Evolutionary conservation across 495 filamentous ascomycete species (phyloP), one percentile per base, ranked within the genome.

Genomic region (Stereocaulon alpinum): DNA sequence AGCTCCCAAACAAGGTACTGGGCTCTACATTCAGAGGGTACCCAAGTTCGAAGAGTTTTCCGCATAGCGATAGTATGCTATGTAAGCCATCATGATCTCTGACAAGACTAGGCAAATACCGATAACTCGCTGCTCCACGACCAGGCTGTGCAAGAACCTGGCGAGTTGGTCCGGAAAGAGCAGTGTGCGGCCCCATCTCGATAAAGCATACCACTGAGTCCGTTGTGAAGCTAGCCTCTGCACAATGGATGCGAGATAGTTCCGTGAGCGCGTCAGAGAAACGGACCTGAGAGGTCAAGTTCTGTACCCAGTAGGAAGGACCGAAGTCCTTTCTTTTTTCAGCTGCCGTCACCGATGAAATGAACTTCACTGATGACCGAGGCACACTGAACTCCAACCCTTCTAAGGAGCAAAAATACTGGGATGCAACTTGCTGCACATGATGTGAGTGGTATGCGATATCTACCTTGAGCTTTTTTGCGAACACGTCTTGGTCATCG

Each of bases 181-280:
- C 75, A 4, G 72, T 68, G 59, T 85, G 82, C 4, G 83, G 81
- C 0, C 82, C 82, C 32, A 83, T 69, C 62, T 84, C 81, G 20
- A 83, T n/a, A n/a, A n/a, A n/a, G n/a, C n/a, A n/a, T n/a, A n/a
- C n/a, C n/a, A n/a, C n/a, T n/a, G n/a, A n/a, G n/a, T n/a, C n/a
- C n/a, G n/a, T n/a, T n/a, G n/a, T n/a, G n/a, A n/a, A n/a, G n/a
- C n/a, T n/a, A n/a, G n/a, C n/a, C n/a, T n/a, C n/a, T n/a, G n/a
- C n/a, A n/a, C n/a, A n/a, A n/a, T n/a, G n/a, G n/a, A n/a, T n/a
- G n/a, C n/a, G n/a, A n/a, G n/a, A n/a, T n/a, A n/a, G n/a, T n/a
- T n/a, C n/a, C n/a, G n/a, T 32, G 3, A 83, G 63, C 18, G 42
- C 54, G 9, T 30, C 56, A 27, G 27, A 34, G 56, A 77, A 78